Conservation (phyloP, 2,329 filamentous ascomycete genomes). For the Trichoderma sp. region DNA sequence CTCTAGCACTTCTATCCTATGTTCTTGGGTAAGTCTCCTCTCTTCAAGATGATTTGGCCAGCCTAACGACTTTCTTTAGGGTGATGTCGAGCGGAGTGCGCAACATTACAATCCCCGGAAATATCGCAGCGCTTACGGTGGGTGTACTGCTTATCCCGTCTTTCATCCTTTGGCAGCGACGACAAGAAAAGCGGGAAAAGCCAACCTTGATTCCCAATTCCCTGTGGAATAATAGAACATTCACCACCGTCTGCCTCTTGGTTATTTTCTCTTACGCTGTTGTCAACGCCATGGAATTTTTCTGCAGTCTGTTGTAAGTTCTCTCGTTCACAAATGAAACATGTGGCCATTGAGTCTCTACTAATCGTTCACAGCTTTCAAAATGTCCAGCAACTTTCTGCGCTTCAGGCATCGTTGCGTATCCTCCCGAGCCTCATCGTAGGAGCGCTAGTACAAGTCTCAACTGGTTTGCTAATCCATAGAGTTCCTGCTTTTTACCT, state of each 20-base stretch:
- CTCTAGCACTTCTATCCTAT: constrained; percentile 53
- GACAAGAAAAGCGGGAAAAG: constrained; percentile 22
- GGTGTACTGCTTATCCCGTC: constrained; percentile 19
- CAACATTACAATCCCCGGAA: background rate
- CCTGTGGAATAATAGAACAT: constrained; percentile 56
- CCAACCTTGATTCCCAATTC: constrained; percentile 52
- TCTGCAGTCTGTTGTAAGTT: constrained; percentile 24
- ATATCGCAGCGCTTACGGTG: constrained; percentile 22
- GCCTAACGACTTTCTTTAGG: background rate
- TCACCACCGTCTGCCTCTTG: constrained; percentile 53
- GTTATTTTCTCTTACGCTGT: constrained; percentile 46
- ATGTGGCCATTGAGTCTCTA: background rate
- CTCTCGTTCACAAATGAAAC: background rate
- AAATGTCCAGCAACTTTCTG: constrained; percentile 47
- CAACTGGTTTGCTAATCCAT: constrained; percentile 46
- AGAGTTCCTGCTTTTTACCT: constrained; percentile 43
- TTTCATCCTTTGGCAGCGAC: constrained; percentile 26
- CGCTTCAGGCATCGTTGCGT: constrained; percentile 49
- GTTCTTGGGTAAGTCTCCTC: constrained; percentile 50
- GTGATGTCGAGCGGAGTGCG: background rate
- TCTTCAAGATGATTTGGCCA: constrained; percentile 28
- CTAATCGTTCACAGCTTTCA: constrained; percentile 48
- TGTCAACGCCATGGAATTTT: constrained; percentile 48
- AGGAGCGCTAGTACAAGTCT: constrained; percentile 46
- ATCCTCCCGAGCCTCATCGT: constrained; percentile 51